phyloP scores from a whole-genome alignment of 495 filamentous ascomycete genomes.

The Poronia punctata region DNA sequence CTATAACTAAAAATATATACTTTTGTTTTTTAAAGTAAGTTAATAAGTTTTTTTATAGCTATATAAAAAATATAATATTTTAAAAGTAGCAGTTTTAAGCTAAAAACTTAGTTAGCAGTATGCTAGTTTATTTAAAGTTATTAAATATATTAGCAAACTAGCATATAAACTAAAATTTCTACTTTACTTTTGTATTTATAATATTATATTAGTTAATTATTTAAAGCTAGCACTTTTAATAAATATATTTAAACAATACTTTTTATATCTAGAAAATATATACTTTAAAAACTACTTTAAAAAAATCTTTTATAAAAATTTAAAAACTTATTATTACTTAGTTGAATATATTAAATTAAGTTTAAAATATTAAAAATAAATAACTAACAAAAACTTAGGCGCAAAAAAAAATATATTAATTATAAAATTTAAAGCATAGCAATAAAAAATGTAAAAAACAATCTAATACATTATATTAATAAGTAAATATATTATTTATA shows the following conservation, averaged over 20 bases:
- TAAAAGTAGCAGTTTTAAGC: background rate
- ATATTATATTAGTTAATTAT: constrained; percentile 3
- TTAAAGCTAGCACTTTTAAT: constrained; percentile 1
- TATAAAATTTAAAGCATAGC: too few species aligned
- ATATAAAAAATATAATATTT: constrained; percentile 5
- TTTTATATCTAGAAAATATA: background rate
- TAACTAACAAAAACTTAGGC: too few species aligned
- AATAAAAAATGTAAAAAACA: too few species aligned
- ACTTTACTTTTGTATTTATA: constrained; percentile 2
- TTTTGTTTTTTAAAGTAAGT: constrained; percentile 1
- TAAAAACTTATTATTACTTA: background rate
- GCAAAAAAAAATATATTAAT: background rate
- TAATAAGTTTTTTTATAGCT: background rate
- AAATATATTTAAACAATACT: constrained; percentile 1
- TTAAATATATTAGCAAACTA: background rate
- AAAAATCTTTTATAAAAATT: background rate
- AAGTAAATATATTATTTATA: too few species aligned
- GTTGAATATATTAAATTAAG: constrained; percentile 1
- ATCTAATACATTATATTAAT: too few species aligned
- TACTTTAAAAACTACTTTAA: background rate
- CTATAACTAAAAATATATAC: constrained; percentile 2
- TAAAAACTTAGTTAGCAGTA: background rate
- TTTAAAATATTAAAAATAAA: background rate
- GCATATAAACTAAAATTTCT: constrained; percentile 1
- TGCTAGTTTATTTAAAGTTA: background rate